These are phyloP conservation scores for Malassezia globosa DNA, from an alignment of 1,284 basidiomycete species.

Conservation along the genomic window DNA sequence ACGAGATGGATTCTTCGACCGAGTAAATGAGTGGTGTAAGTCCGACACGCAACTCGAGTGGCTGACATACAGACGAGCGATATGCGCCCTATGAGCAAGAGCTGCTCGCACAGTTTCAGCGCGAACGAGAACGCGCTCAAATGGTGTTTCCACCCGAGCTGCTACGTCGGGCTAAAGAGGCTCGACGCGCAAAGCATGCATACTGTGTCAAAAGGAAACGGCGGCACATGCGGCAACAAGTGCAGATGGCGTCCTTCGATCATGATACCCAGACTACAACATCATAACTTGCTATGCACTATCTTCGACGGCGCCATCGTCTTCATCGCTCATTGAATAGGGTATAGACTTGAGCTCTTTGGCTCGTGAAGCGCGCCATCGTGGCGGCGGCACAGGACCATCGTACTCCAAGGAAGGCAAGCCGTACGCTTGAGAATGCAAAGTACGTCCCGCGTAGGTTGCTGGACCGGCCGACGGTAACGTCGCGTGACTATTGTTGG, in stretches of 20 bases:
- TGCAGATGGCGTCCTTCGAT: no score
- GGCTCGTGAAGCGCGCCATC: background rate
- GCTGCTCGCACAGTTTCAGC: conserved; percentile 19
- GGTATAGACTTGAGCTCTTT: conserved; percentile 5
- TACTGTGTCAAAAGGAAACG: background rate
- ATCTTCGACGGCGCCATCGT: no score
- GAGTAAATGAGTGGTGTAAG: background rate
- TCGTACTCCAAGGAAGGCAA: no score
- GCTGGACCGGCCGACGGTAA: no score
- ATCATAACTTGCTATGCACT: background rate
- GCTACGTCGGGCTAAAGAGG: conserved; percentile 27
- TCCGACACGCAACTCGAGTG: background rate
- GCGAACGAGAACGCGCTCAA: conserved; percentile 21
- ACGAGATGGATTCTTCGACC: conserved; percentile 8
- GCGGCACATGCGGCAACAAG: background rate
- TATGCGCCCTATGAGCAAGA: conserved; percentile 1
- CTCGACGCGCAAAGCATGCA: conserved; percentile 16
- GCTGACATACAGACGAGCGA: background rate
- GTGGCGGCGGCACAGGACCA: background rate
- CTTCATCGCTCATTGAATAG: background rate
- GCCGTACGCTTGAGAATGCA: no score
- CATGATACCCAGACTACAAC: no score
- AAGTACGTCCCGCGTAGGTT: background rate
- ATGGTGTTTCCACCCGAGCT: conserved; percentile 29
- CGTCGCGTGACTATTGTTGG: no score